phyloP scores from a whole-genome alignment of 1,139 yeast species.

The Protomyces pachydermus region DNA sequence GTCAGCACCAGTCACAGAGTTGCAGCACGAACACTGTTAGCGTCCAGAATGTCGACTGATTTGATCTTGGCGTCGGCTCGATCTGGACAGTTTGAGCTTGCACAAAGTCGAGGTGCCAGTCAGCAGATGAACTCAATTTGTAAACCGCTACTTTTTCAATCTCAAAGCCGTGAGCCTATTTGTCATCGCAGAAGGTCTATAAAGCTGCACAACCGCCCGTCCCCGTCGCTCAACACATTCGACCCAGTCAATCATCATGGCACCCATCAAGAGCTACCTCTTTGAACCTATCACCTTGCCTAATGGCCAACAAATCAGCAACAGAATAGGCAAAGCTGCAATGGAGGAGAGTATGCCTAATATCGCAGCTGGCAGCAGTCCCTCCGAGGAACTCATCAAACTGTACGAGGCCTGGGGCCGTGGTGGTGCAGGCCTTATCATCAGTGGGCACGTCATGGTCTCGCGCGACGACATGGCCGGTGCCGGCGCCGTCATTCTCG shows the following conservation, averaged over 20 bases:
- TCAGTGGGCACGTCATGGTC: slow-evolving; percentile 17
- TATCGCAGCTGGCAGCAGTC: slow-evolving; percentile 7
- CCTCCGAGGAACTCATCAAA: slow-evolving; percentile 15
- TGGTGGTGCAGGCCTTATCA: slow-evolving; percentile 21
- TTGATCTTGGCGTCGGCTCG: too few species aligned
- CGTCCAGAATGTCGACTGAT: too few species aligned
- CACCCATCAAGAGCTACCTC: background rate
- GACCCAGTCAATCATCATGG: background rate
- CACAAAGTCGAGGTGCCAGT: too few species aligned
- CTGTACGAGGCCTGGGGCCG: slow-evolving; percentile 26
- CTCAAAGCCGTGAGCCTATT: too few species aligned
- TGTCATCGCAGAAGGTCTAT: too few species aligned
- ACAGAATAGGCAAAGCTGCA: background rate
- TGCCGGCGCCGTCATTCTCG: background rate
- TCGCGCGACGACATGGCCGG: slow-evolving; percentile 1
- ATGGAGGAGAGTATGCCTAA: slow-evolving; percentile 2
- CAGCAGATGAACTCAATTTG: too few species aligned
- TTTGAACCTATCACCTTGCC: slow-evolving; percentile 1
- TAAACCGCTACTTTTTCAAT: too few species aligned
- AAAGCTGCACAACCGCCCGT: too few species aligned
- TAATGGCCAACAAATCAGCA: background rate
- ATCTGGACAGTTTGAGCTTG: too few species aligned
- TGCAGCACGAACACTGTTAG: too few species aligned
- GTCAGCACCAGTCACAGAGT: too few species aligned
- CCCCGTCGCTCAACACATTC: too few species aligned